phyloP scores from a whole-genome alignment of 164 flowering plant genomes.

The Vitis vinifera region ASM3070453v1 NC_081816.1:3884001-3884500 shows the following conservation, averaged over 20 bases:
- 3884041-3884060: constrained; percentile 12
- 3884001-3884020: constrained; percentile 31
- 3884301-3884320: constrained; percentile 49
- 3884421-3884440: constrained; percentile 73
- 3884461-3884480: constrained; percentile 63
- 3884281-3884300: constrained; percentile 44
- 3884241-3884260: neutral
- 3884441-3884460: constrained; percentile 84
- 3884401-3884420: constrained; percentile 58
- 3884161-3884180: neutral
- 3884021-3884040: constrained; percentile 9
- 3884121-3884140: no score
- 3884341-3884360: constrained; percentile 46
- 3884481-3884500: constrained; percentile 57
- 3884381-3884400: constrained; percentile 76
- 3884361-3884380: constrained; percentile 55
- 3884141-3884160: neutral
- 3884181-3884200: neutral
- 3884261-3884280: constrained; percentile 66
- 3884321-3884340: constrained; percentile 36
- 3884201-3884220: neutral
- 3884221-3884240: neutral
- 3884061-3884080: constrained; percentile 3
- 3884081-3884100: neutral
- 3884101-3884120: neutral